phyloP scores from a whole-genome alignment of 345 rosid genomes.

The Eucalyptus tenuipes region DNA sequence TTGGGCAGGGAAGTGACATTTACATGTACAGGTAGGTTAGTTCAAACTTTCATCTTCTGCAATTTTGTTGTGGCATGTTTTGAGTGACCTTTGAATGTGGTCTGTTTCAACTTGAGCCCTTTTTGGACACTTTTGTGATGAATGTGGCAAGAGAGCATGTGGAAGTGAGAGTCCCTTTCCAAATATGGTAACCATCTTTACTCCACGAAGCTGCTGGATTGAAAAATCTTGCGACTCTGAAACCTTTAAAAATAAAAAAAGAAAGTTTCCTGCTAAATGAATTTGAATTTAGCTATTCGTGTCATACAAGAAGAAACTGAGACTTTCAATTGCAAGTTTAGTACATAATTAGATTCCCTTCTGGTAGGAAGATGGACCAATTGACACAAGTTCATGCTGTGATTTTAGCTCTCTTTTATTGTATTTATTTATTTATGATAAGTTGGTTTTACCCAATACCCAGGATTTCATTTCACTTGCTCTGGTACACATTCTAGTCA shows the following conservation, averaged over 20 bases:
- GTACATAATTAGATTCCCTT: background rate
- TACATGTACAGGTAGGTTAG: constrained; percentile 95
- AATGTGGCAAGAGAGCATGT: background rate
- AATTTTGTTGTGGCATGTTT: background rate
- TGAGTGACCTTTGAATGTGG: background rate
- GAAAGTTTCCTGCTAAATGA: background rate
- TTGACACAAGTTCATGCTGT: background rate
- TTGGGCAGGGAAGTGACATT: constrained; percentile 76
- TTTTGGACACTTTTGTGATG: background rate
- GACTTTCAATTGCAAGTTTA: background rate
- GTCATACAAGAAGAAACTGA: background rate
- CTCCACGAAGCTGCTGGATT: background rate
- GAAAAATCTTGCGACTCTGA: background rate
- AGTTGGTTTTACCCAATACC: background rate
- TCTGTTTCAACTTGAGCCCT: background rate
- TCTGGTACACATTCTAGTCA: constrained; percentile 56
- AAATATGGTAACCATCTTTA: background rate
- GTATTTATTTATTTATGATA: background rate
- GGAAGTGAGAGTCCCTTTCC: background rate
- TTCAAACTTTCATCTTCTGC: background rate
- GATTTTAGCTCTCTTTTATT: background rate
- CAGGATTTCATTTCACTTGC: background rate
- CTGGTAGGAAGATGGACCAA: background rate
- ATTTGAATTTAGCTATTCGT: background rate
- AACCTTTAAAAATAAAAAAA: background rate